phyloP scores from a whole-genome alignment of 345 rosid genomes.

The Durio zibethinus region DNA sequence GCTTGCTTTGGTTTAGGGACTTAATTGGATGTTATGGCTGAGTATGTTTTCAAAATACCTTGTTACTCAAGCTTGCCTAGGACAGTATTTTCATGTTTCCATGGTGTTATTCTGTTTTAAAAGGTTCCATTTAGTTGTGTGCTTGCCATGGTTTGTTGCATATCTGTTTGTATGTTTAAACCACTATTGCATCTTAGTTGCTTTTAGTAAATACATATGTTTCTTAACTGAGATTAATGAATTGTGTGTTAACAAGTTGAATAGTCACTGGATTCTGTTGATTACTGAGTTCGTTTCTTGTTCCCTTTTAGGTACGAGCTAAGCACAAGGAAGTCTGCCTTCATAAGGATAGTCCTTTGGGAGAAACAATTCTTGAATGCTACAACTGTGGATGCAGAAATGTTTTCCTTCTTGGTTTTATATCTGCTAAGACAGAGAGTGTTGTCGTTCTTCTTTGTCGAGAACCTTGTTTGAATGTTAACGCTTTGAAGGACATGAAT shows the following conservation, averaged over 20 bases:
- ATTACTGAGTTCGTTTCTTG: constrained; percentile 9
- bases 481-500: constrained; percentile 99
- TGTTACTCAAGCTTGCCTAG: background rate
- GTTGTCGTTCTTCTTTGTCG: constrained; percentile 98
- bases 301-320: constrained; percentile 79
- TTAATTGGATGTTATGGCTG: background rate
- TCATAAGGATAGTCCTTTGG: constrained; percentile 99
- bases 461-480: constrained; percentile 96
- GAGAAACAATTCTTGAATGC: constrained; percentile 98
- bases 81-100: background rate
- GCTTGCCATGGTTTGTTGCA: background rate
- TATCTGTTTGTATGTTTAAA: background rate
- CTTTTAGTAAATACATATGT: background rate
- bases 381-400: constrained; percentile 99
- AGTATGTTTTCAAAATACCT: background rate
- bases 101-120: background rate
- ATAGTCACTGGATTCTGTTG: background rate
- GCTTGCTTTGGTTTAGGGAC: background rate
- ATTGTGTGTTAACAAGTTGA: background rate
- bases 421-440: constrained; percentile 97
- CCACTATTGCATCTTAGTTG: background rate
- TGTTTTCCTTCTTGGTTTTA: constrained; percentile 97
- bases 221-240: background rate
- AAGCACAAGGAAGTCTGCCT: constrained; percentile 99
- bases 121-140: background rate